Percentiles rank a stretch among this genome's conserved stretches.
Evolutionary conservation across 768 basidiomycete species (phyloP).

Genomic region (Termitomyces heimii): DNA sequence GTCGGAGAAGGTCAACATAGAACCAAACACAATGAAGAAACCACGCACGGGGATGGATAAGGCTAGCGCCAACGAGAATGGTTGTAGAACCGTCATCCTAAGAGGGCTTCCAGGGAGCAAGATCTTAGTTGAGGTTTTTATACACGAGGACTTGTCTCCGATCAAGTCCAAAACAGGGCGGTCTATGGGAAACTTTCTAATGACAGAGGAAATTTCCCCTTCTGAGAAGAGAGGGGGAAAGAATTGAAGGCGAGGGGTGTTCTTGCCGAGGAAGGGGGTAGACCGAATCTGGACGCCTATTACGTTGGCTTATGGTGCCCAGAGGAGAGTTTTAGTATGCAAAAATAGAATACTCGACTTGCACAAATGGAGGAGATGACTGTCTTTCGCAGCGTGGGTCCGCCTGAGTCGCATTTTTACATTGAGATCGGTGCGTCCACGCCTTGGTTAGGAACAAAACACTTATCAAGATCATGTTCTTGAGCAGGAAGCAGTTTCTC

Average conservation of each 20-base stretch:
- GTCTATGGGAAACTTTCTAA: slow-evolving; percentile 17
- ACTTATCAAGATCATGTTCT: slow-evolving; percentile 4
- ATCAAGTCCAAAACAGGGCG: slow-evolving; percentile 23
- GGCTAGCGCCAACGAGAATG: slow-evolving; percentile 27
- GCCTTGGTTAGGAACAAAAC: slow-evolving; percentile 6
- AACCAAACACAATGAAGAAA: slow-evolving; percentile 3
- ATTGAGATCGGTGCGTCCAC: slow-evolving; percentile 8
- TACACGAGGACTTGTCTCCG: slow-evolving; percentile 14
- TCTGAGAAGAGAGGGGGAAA: slow-evolving; percentile 11
- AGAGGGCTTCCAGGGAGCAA: slow-evolving; percentile 11
- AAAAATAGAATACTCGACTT: not conserved
- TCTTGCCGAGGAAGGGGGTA: slow-evolving; percentile 15
- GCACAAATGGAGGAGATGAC: slow-evolving; percentile 17
- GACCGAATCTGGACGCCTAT: slow-evolving; percentile 17
- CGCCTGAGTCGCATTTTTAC: slow-evolving; percentile 10
- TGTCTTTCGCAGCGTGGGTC: slow-evolving; percentile 4
- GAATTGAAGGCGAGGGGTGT: slow-evolving; percentile 1
- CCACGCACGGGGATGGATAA: slow-evolving; percentile 33
- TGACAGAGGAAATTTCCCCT: slow-evolving; percentile 12
- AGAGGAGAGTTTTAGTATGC: slow-evolving; percentile 2
- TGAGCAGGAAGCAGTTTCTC: not conserved
- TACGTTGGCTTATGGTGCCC: slow-evolving; percentile 14
- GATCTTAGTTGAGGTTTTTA: slow-evolving; percentile 19
- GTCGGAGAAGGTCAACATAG: not conserved
- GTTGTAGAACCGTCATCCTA: slow-evolving; percentile 27